phyloP scores from a whole-genome alignment of 2,329 filamentous ascomycete species.

The Alternaria sp. region DNA sequence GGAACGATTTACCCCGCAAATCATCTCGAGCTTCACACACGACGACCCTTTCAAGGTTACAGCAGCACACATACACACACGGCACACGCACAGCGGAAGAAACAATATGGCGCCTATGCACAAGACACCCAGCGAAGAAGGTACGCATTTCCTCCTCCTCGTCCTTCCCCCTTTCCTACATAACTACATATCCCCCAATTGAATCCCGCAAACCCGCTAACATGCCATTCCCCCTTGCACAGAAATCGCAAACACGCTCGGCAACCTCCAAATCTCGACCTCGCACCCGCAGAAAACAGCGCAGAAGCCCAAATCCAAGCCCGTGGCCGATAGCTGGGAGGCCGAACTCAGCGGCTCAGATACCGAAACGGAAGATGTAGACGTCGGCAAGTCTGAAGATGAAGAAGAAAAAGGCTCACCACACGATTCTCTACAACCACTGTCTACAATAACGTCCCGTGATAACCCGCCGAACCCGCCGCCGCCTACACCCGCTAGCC shows the following conservation, averaged over 20 bases:
- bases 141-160: neutral
- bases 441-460: constrained; percentile 23
- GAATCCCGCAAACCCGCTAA: neutral
- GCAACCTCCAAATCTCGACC: constrained; percentile 48
- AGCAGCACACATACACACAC: neutral
- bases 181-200: neutral
- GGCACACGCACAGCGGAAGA: neutral
- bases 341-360: constrained; percentile 66
- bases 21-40: neutral
- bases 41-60: neutral
- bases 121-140: constrained; percentile 25
- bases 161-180: neutral
- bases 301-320: constrained; percentile 47
- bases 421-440: constrained; percentile 29
- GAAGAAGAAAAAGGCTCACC: constrained; percentile 5
- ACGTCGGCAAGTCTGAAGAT: neutral
- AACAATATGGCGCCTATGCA: constrained; percentile 19
- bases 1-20: constrained; percentile 14
- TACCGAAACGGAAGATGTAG: constrained; percentile 41
- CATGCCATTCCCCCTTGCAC: neutral
- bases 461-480: constrained; percentile 40
- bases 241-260: constrained; percentile 52
- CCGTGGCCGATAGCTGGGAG: constrained; percentile 77
- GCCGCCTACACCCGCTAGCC: constrained; percentile 49
- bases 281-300: constrained; percentile 43